phyloP scores from a whole-genome alignment of 2,329 filamentous ascomycete genomes.

The Chrysoporthe cubensis region DNA sequence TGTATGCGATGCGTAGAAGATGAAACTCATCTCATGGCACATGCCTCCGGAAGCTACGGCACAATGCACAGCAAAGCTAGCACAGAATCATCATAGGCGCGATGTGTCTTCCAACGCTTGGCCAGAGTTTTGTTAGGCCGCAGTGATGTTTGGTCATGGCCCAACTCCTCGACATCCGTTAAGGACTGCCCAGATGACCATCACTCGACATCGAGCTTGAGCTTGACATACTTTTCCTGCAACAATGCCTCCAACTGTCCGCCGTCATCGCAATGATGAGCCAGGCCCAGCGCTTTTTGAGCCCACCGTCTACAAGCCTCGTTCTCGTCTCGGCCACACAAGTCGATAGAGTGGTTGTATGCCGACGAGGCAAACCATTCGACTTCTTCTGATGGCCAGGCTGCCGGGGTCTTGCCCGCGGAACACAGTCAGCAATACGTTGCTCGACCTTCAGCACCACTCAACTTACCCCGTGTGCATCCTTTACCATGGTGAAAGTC shows the following conservation, averaged over 20 bases:
- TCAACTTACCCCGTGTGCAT: conserved; percentile 50
- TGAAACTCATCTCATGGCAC: neutral
- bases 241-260: conserved; percentile 50
- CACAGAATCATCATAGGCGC: too few relatives aligned
- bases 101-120: too few relatives aligned
- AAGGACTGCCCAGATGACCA: neutral
- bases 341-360: conserved; percentile 73
- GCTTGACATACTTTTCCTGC: conserved; percentile 47
- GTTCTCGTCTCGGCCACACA: conserved; percentile 60
- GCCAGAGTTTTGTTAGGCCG: too few relatives aligned
- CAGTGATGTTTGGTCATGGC: too few relatives aligned
- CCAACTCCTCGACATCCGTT: neutral
- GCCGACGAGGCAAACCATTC: conserved; percentile 74
- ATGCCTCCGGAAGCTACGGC: neutral
- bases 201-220: conserved; percentile 38
- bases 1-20: neutral
- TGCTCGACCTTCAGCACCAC: conserved; percentile 32
- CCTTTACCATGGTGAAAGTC: conserved; percentile 56
- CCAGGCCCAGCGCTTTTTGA: conserved; percentile 63
- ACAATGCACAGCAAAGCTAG: neutral
- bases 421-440: conserved; percentile 16
- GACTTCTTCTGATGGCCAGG: conserved; percentile 69
- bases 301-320: conserved; percentile 64
- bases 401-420: conserved; percentile 17
- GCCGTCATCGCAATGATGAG: conserved; percentile 60